Conservation (phyloP, 352 stramenopile genomes). For the Globisporangium nodosum region DNA sequence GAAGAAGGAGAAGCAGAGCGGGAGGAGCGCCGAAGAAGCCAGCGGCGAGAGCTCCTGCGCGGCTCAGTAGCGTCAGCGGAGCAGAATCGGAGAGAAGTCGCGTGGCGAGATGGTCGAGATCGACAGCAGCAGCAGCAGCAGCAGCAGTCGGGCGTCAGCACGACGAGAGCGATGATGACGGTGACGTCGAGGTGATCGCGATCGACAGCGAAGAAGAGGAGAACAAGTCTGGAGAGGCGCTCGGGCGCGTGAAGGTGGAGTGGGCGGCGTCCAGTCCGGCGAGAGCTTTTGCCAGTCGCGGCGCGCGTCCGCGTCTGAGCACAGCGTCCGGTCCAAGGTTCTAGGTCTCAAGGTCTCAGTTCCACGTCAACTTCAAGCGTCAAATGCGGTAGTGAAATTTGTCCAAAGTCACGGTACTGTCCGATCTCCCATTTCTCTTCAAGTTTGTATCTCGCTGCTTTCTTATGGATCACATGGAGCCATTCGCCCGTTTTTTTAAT, state of each 20-base stretch:
- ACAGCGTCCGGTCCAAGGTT: background rate
- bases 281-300: no score
- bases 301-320: background rate
- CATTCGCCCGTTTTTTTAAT: background rate
- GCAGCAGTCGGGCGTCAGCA: background rate
- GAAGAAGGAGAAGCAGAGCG: constrained; percentile 17
- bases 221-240: background rate
- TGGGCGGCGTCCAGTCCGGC: no score
- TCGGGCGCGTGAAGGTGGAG: background rate
- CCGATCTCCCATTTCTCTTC: background rate
- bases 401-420: background rate
- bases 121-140: no score
- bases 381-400: background rate
- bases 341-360: no score
- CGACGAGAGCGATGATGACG: no score
- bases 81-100: background rate
- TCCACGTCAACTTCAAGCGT: no score
- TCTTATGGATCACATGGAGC: no score
- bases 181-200: no score
- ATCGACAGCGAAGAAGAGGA: background rate
- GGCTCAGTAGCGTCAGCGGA: no score
- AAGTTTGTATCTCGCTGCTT: background rate
- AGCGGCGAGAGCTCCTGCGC: no score
- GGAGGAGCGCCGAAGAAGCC: constrained; percentile 4
- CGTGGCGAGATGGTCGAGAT: no score